Evolutionary conservation across 768 basidiomycete genomes (phyloP).

Genomic region (Agrocybe praecox): DNA sequence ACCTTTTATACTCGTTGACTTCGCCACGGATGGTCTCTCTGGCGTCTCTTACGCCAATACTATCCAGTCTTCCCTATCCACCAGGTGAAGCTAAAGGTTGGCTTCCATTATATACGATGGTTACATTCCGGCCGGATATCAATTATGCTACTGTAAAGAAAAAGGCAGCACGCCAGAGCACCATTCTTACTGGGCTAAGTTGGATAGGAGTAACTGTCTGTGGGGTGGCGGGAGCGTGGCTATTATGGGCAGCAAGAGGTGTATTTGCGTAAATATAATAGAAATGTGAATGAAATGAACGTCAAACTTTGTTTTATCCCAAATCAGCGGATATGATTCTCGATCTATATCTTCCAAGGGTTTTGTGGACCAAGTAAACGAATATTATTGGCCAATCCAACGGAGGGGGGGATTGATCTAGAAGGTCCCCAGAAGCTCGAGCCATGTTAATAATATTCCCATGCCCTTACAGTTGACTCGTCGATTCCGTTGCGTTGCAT

Average conservation of each 20-base stretch:
- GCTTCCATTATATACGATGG: slow-evolving; percentile 96
- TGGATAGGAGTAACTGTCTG: slow-evolving; percentile 49
- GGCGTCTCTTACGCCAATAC: slow-evolving; percentile 44
- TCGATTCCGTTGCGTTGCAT: slow-evolving; percentile 3
- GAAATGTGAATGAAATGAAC: slow-evolving; percentile 24
- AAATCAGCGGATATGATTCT: slow-evolving; percentile 26
- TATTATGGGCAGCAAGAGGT: slow-evolving; percentile 39
- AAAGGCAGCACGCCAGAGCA: slow-evolving; percentile 71
- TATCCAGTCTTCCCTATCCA: slow-evolving; percentile 61
- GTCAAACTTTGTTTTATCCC: slow-evolving; percentile 30
- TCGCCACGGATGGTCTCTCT: slow-evolving; percentile 49
- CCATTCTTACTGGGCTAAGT: slow-evolving; percentile 53
- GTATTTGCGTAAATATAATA: slow-evolving; percentile 17
- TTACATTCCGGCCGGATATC: slow-evolving; percentile 96
- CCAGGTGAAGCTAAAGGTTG: slow-evolving; percentile 69
- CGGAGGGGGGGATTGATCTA: slow-evolving; percentile 21
- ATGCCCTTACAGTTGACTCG: slow-evolving; percentile 18
- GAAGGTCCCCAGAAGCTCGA: slow-evolving; percentile 33
- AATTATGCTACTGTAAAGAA: slow-evolving; percentile 81
- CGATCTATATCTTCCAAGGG: slow-evolving; percentile 20
- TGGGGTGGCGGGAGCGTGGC: slow-evolving; percentile 45
- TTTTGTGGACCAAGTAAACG: slow-evolving; percentile 17
- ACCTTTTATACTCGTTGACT: slow-evolving; percentile 66
- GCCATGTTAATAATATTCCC: slow-evolving; percentile 21
- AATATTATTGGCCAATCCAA: slow-evolving; percentile 19